Percentiles rank a stretch among this genome's conserved stretches.
Evolutionary conservation across 1,284 basidiomycete genomes (phyloP).

Genomic region (Sporisorium sorghi): DNA sequence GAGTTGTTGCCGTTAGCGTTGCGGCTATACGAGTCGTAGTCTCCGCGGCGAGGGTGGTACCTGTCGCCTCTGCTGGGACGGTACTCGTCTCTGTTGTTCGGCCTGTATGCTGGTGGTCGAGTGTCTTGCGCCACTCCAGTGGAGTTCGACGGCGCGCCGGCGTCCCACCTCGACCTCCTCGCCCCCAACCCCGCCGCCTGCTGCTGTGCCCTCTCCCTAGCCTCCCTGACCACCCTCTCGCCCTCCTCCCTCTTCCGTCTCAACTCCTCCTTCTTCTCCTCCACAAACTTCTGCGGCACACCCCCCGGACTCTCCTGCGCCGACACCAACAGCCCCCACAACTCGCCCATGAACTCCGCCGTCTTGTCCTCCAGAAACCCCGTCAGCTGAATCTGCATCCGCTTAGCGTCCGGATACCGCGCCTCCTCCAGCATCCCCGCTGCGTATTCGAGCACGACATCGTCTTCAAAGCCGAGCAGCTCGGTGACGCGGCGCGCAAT

Average conservation of each 20-base stretch:
- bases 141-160: conserved; percentile 9
- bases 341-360: conserved; percentile 82
- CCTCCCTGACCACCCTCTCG: conserved; percentile 77
- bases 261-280: conserved; percentile 95
- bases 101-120: conserved; percentile 20
- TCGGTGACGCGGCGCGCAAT: conserved; percentile 89
- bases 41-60: conserved; percentile 7
- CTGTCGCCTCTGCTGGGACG: conserved; percentile 6
- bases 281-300: conserved; percentile 91
- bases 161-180: conserved; percentile 35
- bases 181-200: conserved; percentile 56
- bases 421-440: conserved; percentile 90
- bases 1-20: conserved; percentile 69
- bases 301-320: conserved; percentile 89
- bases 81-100: conserved; percentile 8
- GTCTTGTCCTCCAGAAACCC: conserved; percentile 86
- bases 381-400: conserved; percentile 92
- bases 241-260: conserved; percentile 79
- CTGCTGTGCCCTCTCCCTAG: conserved; percentile 62
- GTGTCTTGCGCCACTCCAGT: not conserved
- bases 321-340: conserved; percentile 90
- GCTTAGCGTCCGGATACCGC: conserved; percentile 88
- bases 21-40: not conserved
- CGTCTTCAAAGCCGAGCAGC: conserved; percentile 92
- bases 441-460: conserved; percentile 95